Evolutionary conservation across 352 stramenopile species (phyloP), one percentile per base, ranked within the genome.

Genomic region (Phytophthora tubulina): DNA sequence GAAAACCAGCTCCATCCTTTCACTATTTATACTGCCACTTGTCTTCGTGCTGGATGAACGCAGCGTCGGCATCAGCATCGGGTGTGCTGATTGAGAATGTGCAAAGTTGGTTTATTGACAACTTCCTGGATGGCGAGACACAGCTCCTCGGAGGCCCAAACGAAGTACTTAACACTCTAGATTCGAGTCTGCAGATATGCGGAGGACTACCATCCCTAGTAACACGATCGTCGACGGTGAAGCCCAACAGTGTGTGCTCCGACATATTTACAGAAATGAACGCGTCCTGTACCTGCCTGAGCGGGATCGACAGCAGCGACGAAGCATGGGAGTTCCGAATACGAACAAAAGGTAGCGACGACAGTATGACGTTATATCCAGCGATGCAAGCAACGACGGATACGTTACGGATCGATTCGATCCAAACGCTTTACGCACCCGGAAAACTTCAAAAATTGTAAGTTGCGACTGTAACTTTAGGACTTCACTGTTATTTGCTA

Each of bases 241-340:
- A 59, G 31, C 52, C 76, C 6, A 86, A 86, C 8, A 67, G 70
- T 14, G 69, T 49, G 13, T 86, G 79, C 49, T 70, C 73, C 14
- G 33, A 61, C 1, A 13, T 70, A 21, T 66, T 80, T 62, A 77
- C 62, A 21, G 51, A 50, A 2, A 41, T 73, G 45, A 86, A 84
- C 31, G 70, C 49, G 3, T 86, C 79, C 17, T 86, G 79, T 49
- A 86, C 76, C 10, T 86, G 79, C 33, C 50, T 86, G n/a, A 71
- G n/a, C 9, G 66, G 72, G 36, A 31, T 72, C 17, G 46, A 65
- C 33, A 38, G 42, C 41, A 59, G 17, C 5, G 39, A 64, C 6
- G 48, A 58, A 10, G 30, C 32, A 6, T 81, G 73, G 73, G 55
- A 50, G 11, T 81, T 81, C 32, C 73, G 14, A 32, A 57, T 81